These are phyloP conservation scores for Fusarium hostae DNA, from an alignment of 2,329 filamentous ascomycete genomes.

Conservation along the genomic window DNA sequence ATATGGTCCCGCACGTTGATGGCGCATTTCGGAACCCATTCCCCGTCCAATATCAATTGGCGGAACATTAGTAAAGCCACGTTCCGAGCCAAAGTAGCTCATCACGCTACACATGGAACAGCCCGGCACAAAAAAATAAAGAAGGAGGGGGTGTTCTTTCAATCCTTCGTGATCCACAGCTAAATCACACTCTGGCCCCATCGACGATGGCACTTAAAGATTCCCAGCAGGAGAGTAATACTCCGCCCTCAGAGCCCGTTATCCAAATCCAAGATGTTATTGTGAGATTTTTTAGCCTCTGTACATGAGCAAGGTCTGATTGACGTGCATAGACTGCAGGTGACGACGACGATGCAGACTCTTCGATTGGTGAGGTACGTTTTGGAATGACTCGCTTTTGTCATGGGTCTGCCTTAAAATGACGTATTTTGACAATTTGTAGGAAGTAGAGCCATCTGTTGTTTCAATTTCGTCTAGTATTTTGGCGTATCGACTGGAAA, in stretches of 20 bases:
- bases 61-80: background rate
- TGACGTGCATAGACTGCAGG: background rate
- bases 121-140: background rate
- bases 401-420: background rate
- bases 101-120: background rate
- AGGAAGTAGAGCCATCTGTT: background rate
- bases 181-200: background rate
- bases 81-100: background rate
- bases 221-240: background rate
- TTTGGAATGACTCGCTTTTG: background rate
- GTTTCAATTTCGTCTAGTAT: background rate
- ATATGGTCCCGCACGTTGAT: background rate
- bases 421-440: background rate
- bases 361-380: background rate
- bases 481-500: background rate
- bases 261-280: background rate
- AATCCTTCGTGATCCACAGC: background rate
- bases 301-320: background rate
- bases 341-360: background rate
- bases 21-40: background rate
- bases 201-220: background rate
- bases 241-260: background rate
- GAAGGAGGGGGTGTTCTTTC: background rate
- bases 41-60: background rate
- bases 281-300: background rate